Evolutionary conservation across 2,329 filamentous ascomycete genomes (phyloP).

Genomic region (Diplodia intermedia): DNA sequence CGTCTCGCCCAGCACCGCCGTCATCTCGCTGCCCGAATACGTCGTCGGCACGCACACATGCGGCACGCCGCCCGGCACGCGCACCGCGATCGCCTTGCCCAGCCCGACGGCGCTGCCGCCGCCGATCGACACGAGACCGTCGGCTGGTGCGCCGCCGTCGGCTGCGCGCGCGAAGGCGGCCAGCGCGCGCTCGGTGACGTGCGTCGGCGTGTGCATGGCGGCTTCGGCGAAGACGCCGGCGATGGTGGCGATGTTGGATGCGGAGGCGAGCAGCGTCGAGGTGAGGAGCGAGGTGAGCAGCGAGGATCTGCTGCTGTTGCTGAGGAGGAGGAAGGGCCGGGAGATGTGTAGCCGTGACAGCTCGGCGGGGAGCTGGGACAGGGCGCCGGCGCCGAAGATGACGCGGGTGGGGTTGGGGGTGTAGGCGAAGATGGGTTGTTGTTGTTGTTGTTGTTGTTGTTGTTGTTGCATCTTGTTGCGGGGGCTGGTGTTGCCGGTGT

Average conservation of each 20-base stretch:
- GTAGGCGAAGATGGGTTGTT: constrained; percentile 60
- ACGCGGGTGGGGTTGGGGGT: constrained; percentile 61
- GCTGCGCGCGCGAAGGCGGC: constrained; percentile 35
- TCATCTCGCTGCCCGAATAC: constrained; percentile 62
- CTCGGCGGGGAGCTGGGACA: constrained; percentile 57
- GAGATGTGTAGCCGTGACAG: constrained; percentile 56
- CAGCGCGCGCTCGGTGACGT: constrained; percentile 65
- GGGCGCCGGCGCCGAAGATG: constrained; percentile 63
- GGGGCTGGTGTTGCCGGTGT: not conserved
- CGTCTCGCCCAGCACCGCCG: constrained; percentile 69
- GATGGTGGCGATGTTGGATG: constrained; percentile 36
- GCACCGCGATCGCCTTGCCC: constrained; percentile 47
- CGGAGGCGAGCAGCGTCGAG: constrained; percentile 34
- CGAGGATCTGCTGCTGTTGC: constrained; percentile 58
- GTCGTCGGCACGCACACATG: constrained; percentile 48
- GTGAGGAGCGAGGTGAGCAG: constrained; percentile 58
- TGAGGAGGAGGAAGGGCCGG: constrained; percentile 63
- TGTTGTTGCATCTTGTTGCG: constrained; percentile 50
- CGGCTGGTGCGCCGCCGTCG: too few relatives aligned
- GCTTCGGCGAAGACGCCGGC: constrained; percentile 63
- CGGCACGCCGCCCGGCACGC: constrained; percentile 43
- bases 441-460: constrained; percentile 46
- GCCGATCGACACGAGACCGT: constrained; percentile 66
- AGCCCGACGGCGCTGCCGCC: constrained; percentile 68
- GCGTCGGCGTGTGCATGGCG: constrained; percentile 67